These are phyloP conservation scores for Xylaria sp. DNA, from an alignment of 2,329 filamentous ascomycete genomes.

Conservation along the genomic window DNA sequence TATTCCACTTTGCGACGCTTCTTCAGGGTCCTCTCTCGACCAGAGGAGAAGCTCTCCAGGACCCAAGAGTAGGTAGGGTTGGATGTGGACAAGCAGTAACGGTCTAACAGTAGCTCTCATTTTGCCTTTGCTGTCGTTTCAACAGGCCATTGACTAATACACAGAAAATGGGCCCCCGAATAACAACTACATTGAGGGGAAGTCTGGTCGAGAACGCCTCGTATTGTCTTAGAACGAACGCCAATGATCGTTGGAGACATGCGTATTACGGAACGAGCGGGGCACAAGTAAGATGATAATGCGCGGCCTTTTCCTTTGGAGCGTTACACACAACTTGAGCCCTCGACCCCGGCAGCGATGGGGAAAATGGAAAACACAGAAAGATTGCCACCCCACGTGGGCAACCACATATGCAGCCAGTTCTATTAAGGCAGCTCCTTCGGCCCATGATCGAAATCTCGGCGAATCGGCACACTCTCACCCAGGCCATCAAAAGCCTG, in stretches of 20 bases:
- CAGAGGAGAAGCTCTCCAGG: not conserved
- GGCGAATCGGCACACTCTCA: slow-evolving; percentile 6
- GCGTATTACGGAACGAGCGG: not conserved
- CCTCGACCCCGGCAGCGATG: not conserved
- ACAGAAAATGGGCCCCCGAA: too few relatives aligned
- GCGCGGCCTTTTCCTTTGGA: not conserved
- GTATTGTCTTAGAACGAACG: not conserved
- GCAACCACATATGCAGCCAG: slow-evolving; percentile 9
- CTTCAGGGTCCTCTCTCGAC: not conserved
- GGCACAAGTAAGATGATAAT: not conserved
- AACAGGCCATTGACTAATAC: not conserved
- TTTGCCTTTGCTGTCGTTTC: not conserved
- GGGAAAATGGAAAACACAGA: not conserved
- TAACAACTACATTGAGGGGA: not conserved
- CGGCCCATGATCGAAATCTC: slow-evolving; percentile 9
- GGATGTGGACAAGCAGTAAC: not conserved
- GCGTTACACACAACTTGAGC: not conserved
- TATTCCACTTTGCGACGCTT: not conserved
- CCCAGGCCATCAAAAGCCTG: slow-evolving; percentile 12
- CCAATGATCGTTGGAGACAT: too few relatives aligned
- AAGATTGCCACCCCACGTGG: slow-evolving; percentile 17
- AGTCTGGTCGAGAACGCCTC: not conserved
- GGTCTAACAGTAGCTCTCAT: not conserved
- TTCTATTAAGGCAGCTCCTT: slow-evolving; percentile 26
- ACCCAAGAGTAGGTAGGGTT: not conserved